These are phyloP conservation scores for Miscanthus lutarioriparius DNA, from an alignment of 176 grass and related monocot species.

Conservation along the genomic window DNA sequence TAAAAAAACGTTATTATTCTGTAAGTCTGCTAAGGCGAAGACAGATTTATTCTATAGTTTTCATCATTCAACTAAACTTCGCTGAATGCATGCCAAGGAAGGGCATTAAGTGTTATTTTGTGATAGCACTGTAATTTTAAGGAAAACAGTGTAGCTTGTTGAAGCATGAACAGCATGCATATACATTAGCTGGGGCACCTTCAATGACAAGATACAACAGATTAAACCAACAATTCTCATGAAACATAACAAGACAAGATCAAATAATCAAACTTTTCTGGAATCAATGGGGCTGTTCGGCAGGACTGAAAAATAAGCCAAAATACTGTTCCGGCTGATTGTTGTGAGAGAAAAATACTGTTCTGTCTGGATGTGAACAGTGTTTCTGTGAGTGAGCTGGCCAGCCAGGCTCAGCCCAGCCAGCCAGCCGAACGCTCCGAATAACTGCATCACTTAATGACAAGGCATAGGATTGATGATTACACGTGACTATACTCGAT, in stretches of 20 bases:
- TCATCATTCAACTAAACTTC: not conserved
- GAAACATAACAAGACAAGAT: not conserved
- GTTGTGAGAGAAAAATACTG: no score
- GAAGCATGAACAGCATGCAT: not conserved
- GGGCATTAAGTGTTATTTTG: not conserved
- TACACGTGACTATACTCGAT: not conserved
- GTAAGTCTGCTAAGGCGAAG: not conserved
- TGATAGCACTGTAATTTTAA: not conserved
- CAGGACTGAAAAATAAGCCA: no score
- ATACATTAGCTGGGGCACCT: not conserved
- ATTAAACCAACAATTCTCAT: not conserved
- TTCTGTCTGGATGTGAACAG: no score
- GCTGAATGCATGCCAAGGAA: not conserved
- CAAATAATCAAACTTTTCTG: not conserved
- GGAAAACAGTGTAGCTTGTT: not conserved
- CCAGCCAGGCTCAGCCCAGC: no score
- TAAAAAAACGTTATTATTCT: no score
- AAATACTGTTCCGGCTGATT: no score
- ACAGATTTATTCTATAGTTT: not conserved
- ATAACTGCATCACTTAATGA: no score
- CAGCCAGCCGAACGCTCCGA: no score
- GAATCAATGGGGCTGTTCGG: no score
- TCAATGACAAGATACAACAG: not conserved
- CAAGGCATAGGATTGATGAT: not conserved
- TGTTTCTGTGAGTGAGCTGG: no score